Base-by-base conservation (phyloP, 139 green algal genomes). In the Picochlorum sp. region DNA sequence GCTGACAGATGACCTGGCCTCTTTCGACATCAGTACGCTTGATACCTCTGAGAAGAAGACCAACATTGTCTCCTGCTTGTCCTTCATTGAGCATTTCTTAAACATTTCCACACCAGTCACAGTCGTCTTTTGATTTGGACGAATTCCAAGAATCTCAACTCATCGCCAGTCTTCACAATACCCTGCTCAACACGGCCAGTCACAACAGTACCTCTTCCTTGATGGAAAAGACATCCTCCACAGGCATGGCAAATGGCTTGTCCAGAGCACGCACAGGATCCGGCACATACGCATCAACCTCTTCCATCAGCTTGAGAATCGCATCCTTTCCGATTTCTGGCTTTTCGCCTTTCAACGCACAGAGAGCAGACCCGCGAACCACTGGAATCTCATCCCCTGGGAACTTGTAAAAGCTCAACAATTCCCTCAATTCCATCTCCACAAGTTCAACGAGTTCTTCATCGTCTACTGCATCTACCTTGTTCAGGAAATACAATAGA, bases 21-120 rank as follows among this genome's bases (percentile, higher is more conserved):
- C 92, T 77, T 65, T 83, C 57, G 13, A 98, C 82, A 56, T 98
- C 92, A 56, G 96, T 87, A 6, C 93, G 76, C 85, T 98, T 98
- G 52, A 98, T 67, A 34, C 93, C 89, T 26, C 93, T 81, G 69
- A 98, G 79, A 60, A 98, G 81, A 72, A 98, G 85, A 1, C 93
- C 93, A 38, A 95, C 88, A 68, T 98, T 98, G 68, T 98, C 93
- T 4, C 93, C 93, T 30, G 93, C 93, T 79, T 96, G 83, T 11
- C 92, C 92, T 77, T 87, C 75, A 70, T 85, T 85, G 24, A 99
- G 72, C 23, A 45, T 68, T 98, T 98, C 81, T 98, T 98, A 80
- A 99, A 99, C 93, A 98, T 99, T 81, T 99, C 89, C 57, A 96
- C 85, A 23, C 85, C 79, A 72, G 93, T 99, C 2, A 97, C 89